Evolutionary conservation across 2,329 filamentous ascomycete species (phyloP), one percentile per base, ranked within the genome.

Genomic region (Cercospora zeae-maydis): DNA sequence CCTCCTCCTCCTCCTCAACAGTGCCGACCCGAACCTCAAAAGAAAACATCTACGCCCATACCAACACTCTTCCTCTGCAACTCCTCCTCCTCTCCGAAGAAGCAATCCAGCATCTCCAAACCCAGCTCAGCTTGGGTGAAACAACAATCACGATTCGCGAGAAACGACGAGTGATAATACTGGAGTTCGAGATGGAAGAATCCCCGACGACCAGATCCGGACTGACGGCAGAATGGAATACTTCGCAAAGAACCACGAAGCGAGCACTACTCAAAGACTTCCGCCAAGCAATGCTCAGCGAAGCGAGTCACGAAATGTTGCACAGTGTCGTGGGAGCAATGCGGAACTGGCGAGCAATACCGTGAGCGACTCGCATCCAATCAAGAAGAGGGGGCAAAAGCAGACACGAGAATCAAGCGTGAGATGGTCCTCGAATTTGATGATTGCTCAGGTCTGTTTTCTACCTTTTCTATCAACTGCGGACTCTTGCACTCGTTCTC

Each of bases 111-210:
- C 51, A 60, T 11, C 27, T 65, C 39, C 49, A 57, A 24, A 52
- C 24, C 14, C 60, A 57, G 16, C 51, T 65, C 30, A 37, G 56
- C 1, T 16, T 30, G 8, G 63, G 63, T 4, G 52, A 65, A 10
- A 57, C 56, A 27, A 27, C 56, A 16, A 53, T 63, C 16, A 52
- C 39, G 9, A 45, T 65, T 34, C 56, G 45, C 21, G 63, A 65
- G 24, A 16, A 58, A 30, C 49, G 59, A 30, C 37, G 63, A 21
- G 49, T 55, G 1, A 34, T 65, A 16, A 45, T 63, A 27, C 52
- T 65, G 4, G 59, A 65, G n/a, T 65, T 65, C 39, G 63, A 42
- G n/a, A 21, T 30, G 8, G 47, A 30, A 13, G 14, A 52, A 39
- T 39, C 3, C 24, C 6, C 24, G n/a, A 36, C 8, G 34, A 8